Evolutionary conservation across 257 asterid species (phyloP).

Genomic region (Solanum medicagineum): DNA sequence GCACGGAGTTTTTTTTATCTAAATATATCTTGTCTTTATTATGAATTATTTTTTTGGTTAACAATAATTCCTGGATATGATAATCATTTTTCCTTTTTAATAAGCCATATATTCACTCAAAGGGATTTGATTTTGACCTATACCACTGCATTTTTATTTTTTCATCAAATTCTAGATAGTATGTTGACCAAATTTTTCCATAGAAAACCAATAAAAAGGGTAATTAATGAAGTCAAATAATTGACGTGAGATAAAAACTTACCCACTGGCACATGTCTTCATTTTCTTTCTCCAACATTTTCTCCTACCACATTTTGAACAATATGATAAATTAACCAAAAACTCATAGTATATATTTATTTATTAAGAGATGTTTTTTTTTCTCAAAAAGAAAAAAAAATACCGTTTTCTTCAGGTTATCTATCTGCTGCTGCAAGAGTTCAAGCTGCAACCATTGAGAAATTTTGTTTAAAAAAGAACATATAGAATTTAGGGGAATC

Average conservation of each 20-base stretch:
- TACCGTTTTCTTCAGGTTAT: constrained; percentile 67
- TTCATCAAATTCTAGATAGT: not conserved
- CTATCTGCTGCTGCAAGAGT: constrained; percentile 65
- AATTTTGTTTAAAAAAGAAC: not conserved
- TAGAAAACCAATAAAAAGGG: not conserved
- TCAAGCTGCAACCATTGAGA: constrained; percentile 34
- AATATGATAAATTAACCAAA: not conserved
- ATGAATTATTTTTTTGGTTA: not conserved
- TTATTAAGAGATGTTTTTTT: not conserved
- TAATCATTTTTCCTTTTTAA: too few relatives aligned
- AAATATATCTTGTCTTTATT: too few relatives aligned
- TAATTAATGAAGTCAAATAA: not conserved
- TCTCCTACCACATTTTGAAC: constrained; percentile 26
- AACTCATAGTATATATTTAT: not conserved
- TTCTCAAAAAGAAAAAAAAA: not conserved
- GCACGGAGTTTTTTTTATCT: not conserved
- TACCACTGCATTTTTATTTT: not conserved
- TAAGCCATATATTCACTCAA: too few relatives aligned
- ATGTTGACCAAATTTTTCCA: not conserved
- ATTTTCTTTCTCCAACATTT: constrained; percentile 60
- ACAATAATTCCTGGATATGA: not conserved
- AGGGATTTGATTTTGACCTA: too few relatives aligned
- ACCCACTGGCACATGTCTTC: constrained; percentile 80
- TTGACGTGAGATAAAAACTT: not conserved
- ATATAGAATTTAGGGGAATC: not conserved